Base-by-base conservation (phyloP, 2,329 filamentous ascomycete genomes). In the Talaromyces rugulosus region DNA sequence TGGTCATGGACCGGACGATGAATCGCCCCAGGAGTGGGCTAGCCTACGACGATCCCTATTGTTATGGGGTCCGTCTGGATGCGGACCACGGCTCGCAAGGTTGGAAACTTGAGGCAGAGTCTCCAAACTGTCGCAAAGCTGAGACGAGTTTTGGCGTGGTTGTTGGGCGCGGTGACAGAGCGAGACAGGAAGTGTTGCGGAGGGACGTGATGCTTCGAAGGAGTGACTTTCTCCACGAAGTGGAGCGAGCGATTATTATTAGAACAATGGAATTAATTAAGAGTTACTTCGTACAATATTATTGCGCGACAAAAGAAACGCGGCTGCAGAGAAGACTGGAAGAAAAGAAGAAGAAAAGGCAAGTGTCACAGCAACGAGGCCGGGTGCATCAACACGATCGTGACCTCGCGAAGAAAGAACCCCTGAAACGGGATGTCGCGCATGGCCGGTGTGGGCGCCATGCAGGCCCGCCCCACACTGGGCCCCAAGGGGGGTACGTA, bases 31-130 rank as follows among this genome's bases (percentile, higher is more conserved):
- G 33, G 28, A 56, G 44, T 52, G 51, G 54, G 47, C 44, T 62
- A 56, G 57, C 42, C 59, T 59, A 57, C 52, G 61, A 62, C 52
- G 61, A 62, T 59, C 61, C 34, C 57, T 59, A 27, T 47, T 47
- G 44, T 23, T 47, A 47, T 47, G 44, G 44, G 44, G 44, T 18
- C 44, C 44, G 44, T 47, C 44, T 47, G 44, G 44, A 27, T 47
- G 44, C 44, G n/a, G 44, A 12, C 23, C 8, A 23, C 18, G 42
- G 44, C 34, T 36, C 12, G 12, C 34, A 36, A 36, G 5, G 14
- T 40, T 16, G 14, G 14, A 7, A 2, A 40, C 14, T 40, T n/a
- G 34, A 36, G 12, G 34, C 34, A 36, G 12, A 36, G 11, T 12
- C 4, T 16, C 23, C 34, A 36, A 36, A 14, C 4, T 40, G 36